A percentile compares a stretch with the other conserved stretches of the same genome.
Evolutionary conservation across 2,329 filamentous ascomycete species (phyloP).

Genomic region (Neospermospora avenae): DNA sequence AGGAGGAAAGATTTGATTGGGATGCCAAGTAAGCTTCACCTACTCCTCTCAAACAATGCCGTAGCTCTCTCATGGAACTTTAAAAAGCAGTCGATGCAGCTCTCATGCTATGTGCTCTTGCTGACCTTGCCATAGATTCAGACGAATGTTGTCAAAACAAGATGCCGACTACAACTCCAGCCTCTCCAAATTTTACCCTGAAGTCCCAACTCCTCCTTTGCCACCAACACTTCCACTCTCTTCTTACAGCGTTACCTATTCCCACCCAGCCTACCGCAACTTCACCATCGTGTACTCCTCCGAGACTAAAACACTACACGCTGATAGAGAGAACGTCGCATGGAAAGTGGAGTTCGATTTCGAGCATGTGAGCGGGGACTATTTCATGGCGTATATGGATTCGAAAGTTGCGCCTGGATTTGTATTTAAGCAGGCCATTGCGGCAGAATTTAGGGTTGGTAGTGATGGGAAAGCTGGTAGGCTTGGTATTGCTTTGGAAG

Average conservation of each 20-base stretch:
- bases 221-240: conserved; percentile 38
- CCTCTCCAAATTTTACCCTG: conserved; percentile 39
- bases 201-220: conserved; percentile 36
- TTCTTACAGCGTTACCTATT: conserved; percentile 43
- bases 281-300: conserved; percentile 21
- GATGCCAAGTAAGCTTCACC: conserved; percentile 31
- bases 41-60: neutral
- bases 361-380: conserved; percentile 32
- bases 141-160: conserved; percentile 21
- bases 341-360: conserved; percentile 22
- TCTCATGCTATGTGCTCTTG: neutral
- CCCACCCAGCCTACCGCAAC: conserved; percentile 41
- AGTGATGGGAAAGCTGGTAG: conserved; percentile 20
- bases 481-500: conserved; percentile 26
- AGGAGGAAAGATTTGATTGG: conserved; percentile 39
- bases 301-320: conserved; percentile 3
- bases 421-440: conserved; percentile 17
- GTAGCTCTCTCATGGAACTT: neutral
- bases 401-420: conserved; percentile 9
- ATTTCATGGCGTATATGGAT: conserved; percentile 27
- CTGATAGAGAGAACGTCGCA: conserved; percentile 5
- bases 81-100: neutral
- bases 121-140: conserved; percentile 6
- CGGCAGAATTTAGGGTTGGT: conserved; percentile 30
- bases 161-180: conserved; percentile 33